Base-by-base conservation (phyloP, 1,284 basidiomycete genomes). In the Puccinia novopanici region DNA sequence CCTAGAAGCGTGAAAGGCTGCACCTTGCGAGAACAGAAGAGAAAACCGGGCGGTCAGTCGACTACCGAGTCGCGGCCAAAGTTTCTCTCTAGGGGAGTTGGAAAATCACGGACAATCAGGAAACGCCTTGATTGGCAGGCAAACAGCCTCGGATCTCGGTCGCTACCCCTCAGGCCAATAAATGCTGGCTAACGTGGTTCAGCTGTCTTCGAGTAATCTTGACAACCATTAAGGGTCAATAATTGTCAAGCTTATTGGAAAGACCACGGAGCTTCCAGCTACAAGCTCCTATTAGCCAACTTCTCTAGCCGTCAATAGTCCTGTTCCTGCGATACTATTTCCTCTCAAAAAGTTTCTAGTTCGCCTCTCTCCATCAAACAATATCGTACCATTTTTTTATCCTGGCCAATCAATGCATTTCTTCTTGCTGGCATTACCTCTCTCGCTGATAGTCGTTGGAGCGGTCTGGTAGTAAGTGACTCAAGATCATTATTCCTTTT, bases 71-170 rank as follows among this genome's bases (percentile, higher is more conserved):
- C n/a, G n/a, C n/a, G n/a, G 42, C 6, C 42, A 45, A 45, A 45
- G 42, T 45, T 45, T 45, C 6, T 45, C 15, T 6, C 8, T 45
- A 8, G 42, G 42, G 15, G 42, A 45, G 42, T 45, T 6, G 42
- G 42, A 45, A 8, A 15, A 45, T 8, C 8, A 45, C 8, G 42
- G 15, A 45, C 6, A 45, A 45, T 45, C 42, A 45, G 42, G 15
- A 45, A 8, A n/a, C n/a, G n/a, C n/a, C n/a, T n/a, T n/a, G n/a
- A n/a, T n/a, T n/a, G n/a, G n/a, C n/a, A n/a, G n/a, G n/a, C n/a
- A n/a, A 54, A 57, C n/a, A 24, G 12, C 42, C 63, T 67, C 63
- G 63, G 63, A 45, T 48, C 63, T 67, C 63, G 63, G 63, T 67
- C 42, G 63, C 40, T 48, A 67, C n/a, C 48, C 22, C n/a, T 6